Conservation (phyloP, 2,329 filamentous ascomycete species). For the Fusarium sulawesiense region DNA sequence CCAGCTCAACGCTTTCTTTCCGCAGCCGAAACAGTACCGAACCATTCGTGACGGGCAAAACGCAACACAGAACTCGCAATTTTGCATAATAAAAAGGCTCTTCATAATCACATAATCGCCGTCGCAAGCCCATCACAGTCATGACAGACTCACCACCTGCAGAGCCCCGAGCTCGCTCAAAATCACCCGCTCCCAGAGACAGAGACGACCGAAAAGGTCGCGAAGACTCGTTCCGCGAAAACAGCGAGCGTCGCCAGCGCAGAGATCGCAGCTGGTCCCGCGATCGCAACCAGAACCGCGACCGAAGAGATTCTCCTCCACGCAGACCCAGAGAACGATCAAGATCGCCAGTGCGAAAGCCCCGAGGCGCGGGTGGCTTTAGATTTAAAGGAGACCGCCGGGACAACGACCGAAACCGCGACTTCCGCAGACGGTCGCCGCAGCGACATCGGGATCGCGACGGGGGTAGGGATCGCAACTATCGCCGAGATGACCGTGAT, state of each 20-base stretch:
- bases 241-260: constrained; percentile 18
- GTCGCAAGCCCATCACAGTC: neutral
- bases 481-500: constrained; percentile 42
- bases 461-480: constrained; percentile 34
- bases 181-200: constrained; percentile 25
- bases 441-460: constrained; percentile 38
- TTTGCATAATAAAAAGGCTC: neutral
- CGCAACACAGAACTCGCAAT: neutral
- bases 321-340: constrained; percentile 42
- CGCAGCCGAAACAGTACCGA: neutral
- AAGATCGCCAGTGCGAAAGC: constrained; percentile 37
- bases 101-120: neutral
- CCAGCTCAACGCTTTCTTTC: neutral
- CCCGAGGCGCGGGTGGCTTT: constrained; percentile 42
- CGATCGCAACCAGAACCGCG: constrained; percentile 26
- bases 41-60: neutral
- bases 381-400: constrained; percentile 46
- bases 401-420: constrained; percentile 38
- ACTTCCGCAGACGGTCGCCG: constrained; percentile 42
- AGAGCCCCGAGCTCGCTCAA: constrained; percentile 32
- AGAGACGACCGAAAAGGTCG: constrained; percentile 16
- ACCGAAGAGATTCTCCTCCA: constrained; percentile 31
- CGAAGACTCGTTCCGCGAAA: constrained; percentile 13
- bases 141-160: constrained; percentile 36
- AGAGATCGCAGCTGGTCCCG: constrained; percentile 32